Conservation (phyloP, 1,139 yeast species). For the Geotrichum carabidarum region DNA sequence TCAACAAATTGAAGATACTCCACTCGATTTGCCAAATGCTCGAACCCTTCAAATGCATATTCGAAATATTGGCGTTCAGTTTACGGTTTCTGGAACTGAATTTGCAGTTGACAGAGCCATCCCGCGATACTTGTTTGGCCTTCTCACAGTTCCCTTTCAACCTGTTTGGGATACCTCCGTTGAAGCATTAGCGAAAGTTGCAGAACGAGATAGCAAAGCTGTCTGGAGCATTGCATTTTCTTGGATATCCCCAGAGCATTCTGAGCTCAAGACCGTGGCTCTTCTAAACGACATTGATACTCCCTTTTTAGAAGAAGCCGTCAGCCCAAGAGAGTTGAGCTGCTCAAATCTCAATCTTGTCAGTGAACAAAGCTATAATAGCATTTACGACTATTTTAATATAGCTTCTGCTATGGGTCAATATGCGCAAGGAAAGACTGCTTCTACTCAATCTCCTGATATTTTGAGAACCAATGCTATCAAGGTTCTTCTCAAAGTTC, state of each 20-base stretch:
- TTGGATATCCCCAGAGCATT: constrained; percentile 16
- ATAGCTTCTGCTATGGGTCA: constrained; percentile 5
- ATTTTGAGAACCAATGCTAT: constrained; percentile 48
- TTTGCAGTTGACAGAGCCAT: constrained; percentile 36
- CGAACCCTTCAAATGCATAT: constrained; percentile 72
- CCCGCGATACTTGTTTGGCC: constrained; percentile 62
- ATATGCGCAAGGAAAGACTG: constrained; percentile 5
- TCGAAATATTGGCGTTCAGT: constrained; percentile 54
- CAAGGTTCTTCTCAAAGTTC: constrained; percentile 49
- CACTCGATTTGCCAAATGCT: constrained; percentile 61
- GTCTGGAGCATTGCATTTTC: constrained; percentile 51
- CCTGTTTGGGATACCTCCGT: constrained; percentile 80
- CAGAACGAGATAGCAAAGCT: constrained; percentile 42
- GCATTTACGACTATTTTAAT: constrained; percentile 14
- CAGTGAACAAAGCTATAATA: constrained; percentile 2
- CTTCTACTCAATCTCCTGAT: constrained; percentile 30
- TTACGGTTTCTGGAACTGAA: constrained; percentile 39
- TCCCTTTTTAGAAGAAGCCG: constrained; percentile 12
- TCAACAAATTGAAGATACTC: constrained; percentile 62
- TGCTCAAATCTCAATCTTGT: constrained; percentile 14
- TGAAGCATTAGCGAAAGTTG: constrained; percentile 52
- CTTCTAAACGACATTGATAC: constrained; percentile 14
- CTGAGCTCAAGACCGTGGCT: constrained; percentile 1
- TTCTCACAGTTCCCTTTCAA: constrained; percentile 68
- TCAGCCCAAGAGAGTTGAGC: constrained; percentile 4